Evolutionary conservation across 768 basidiomycete species (phyloP).

Genomic region (Cubamyces sp.): DNA sequence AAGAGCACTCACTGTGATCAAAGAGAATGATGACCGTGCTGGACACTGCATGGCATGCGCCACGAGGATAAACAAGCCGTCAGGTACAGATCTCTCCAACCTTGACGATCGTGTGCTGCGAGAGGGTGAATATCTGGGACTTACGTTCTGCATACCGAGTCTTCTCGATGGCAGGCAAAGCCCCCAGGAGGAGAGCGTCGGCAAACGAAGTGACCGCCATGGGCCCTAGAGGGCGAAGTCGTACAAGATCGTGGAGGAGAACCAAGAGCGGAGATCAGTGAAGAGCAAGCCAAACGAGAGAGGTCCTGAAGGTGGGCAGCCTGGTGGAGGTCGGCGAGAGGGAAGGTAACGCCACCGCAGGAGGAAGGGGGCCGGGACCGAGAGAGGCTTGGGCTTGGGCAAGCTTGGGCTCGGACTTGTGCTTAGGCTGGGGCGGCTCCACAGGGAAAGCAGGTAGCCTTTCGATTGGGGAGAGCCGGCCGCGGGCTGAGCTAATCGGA

Average conservation of each 20-base stretch:
- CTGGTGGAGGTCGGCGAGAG: neutral
- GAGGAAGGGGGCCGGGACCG: neutral
- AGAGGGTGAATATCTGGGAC: neutral
- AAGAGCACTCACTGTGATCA: conserved; percentile 52
- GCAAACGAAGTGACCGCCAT: conserved; percentile 6
- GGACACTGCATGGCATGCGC: conserved; percentile 44
- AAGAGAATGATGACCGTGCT: conserved; percentile 55
- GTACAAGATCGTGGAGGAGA: neutral
- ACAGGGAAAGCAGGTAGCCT: too few relatives aligned
- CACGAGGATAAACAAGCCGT: too few relatives aligned
- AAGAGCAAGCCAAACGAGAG: neutral
- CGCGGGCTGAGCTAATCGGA: neutral
- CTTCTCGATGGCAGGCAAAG: conserved; percentile 19
- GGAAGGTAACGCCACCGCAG: neutral
- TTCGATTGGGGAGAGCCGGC: too few relatives aligned
- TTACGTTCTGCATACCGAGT: conserved; percentile 29
- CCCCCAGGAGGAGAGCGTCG: conserved; percentile 11
- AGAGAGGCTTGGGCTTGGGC: neutral
- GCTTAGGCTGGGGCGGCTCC: too few relatives aligned
- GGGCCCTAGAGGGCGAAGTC: conserved; percentile 7
- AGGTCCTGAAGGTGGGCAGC: neutral
- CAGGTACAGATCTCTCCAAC: neutral
- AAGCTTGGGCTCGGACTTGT: too few relatives aligned
- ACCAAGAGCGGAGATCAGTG: neutral
- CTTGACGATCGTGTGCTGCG: neutral